Evolutionary conservation across 2,329 filamentous ascomycete genomes (phyloP).

Genomic region (Pestalotiopsis sp.): DNA sequence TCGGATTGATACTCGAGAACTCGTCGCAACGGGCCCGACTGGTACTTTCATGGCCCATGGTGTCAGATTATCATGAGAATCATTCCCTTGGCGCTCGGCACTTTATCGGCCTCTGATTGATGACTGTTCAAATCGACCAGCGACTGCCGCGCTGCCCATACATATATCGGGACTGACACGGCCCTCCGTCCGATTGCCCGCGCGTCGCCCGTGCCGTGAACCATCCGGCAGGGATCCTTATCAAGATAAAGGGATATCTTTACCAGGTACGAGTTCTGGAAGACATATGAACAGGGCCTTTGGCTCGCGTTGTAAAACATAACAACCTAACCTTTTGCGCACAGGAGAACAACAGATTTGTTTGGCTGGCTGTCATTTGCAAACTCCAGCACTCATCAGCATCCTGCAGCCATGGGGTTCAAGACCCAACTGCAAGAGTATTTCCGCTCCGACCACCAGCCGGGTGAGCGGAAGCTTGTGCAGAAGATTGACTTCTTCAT

Average conservation of each 20-base stretch:
- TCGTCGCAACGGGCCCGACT: background rate
- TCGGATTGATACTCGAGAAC: background rate
- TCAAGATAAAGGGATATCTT: background rate
- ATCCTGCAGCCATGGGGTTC: slow-evolving; percentile 17
- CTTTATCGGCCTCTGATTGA: background rate
- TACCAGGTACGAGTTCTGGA: background rate
- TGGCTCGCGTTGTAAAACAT: background rate
- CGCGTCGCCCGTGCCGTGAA: background rate
- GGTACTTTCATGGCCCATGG: background rate
- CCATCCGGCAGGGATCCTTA: background rate
- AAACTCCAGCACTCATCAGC: background rate
- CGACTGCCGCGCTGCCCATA: background rate
- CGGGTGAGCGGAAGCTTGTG: slow-evolving; percentile 46
- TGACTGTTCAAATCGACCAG: background rate
- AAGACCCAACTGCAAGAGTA: slow-evolving; percentile 26
- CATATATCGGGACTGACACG: background rate
- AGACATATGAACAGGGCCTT: background rate
- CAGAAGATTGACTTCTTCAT: slow-evolving; percentile 67
- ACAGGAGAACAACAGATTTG: background rate
- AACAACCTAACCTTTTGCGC: background rate
- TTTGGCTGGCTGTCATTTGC: background rate
- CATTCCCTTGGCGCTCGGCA: background rate
- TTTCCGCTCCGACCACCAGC: slow-evolving; percentile 30
- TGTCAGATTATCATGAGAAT: background rate
- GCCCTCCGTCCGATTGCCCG: background rate